phyloP scores from a whole-genome alignment of 2,329 filamentous ascomycete species.

The Paracoccidioides lutzii region DNA sequence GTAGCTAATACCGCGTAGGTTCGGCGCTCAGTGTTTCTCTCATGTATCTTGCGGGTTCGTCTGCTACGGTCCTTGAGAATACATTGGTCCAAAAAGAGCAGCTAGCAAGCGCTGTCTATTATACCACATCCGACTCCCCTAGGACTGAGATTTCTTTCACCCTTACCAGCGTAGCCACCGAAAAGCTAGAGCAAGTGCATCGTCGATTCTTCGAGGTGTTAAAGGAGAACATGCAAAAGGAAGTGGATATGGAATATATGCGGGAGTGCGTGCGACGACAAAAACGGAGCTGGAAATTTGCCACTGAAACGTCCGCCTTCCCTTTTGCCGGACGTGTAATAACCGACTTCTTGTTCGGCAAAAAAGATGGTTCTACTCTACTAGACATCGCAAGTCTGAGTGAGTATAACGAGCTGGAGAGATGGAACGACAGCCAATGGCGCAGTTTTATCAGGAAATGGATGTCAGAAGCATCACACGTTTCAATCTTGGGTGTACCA shows the following conservation, averaged over 20 bases:
- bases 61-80: constrained; percentile 84
- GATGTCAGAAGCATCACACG: constrained; percentile 72
- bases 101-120: constrained; percentile 72
- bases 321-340: constrained; percentile 81
- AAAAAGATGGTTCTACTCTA: constrained; percentile 66
- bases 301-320: constrained; percentile 65
- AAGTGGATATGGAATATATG: constrained; percentile 82
- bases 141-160: constrained; percentile 76
- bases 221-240: constrained; percentile 60
- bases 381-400: constrained; percentile 41
- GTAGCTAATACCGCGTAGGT: constrained; percentile 21
- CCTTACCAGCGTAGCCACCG: constrained; percentile 73
- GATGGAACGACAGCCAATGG: constrained; percentile 79
- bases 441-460: constrained; percentile 67
- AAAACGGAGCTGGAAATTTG: constrained; percentile 67
- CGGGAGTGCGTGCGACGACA: constrained; percentile 75
- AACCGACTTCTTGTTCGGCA: constrained; percentile 81
- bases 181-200: constrained; percentile 72
- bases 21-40: constrained; percentile 69
- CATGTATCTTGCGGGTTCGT: constrained; percentile 82
- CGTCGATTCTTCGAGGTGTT: constrained; percentile 74
- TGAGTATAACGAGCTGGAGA: constrained; percentile 54
- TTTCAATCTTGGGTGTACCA: constrained; percentile 79
- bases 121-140: constrained; percentile 65
- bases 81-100: constrained; percentile 86